Conservation (phyloP, 176 grass and related monocot genomes). For the Carex pumila region DNA sequence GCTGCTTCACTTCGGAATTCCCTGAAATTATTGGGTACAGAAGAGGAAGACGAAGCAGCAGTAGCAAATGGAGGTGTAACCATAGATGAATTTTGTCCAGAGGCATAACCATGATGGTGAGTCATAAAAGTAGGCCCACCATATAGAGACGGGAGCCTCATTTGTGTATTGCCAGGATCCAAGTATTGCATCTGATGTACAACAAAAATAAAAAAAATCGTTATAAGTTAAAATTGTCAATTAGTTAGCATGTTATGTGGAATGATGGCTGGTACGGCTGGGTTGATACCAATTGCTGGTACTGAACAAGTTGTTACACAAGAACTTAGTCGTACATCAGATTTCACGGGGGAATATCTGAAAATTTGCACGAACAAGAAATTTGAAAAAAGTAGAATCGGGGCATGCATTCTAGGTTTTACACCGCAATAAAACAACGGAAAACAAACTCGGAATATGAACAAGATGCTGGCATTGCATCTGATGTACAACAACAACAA, state of each 20-base stretch:
- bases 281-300: not conserved
- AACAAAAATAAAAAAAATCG: not conserved
- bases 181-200: slow-evolving; percentile 3
- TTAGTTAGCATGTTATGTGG: not conserved
- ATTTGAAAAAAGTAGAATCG: not conserved
- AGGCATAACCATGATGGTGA: slow-evolving; percentile 2
- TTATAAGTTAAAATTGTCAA: not conserved
- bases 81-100: slow-evolving; percentile 1
- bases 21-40: not conserved
- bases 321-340: not conserved
- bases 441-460: not conserved
- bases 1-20: not conserved
- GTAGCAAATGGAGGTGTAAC: not conserved
- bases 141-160: slow-evolving; percentile 9
- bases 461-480: not conserved
- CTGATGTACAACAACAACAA: not conserved
- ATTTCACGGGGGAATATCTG: not conserved
- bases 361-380: not conserved
- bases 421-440: not conserved
- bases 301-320: not conserved
- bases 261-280: not conserved
- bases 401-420: slow-evolving; percentile 9
- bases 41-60: not conserved
- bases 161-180: slow-evolving; percentile 1
- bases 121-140: not conserved